These are phyloP conservation scores for Plasmodium malariae DNA, from an alignment of 169 alveolate species.

Conservation along the genomic window DNA sequence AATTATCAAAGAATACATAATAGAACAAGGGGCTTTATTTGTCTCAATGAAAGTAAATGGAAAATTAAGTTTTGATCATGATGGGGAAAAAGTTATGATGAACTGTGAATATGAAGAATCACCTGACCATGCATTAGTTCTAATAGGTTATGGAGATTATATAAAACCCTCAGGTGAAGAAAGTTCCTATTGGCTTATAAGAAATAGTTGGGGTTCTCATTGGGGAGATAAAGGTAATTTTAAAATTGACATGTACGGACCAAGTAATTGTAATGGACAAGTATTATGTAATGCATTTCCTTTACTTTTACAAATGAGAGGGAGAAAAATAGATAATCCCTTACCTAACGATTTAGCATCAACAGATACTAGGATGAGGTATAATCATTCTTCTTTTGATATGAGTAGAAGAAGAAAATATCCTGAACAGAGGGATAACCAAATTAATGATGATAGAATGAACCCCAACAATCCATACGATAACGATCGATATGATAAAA, in stretches of 20 bases:
- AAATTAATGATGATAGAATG: neutral
- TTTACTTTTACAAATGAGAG: conserved; percentile 32
- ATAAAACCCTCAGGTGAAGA: conserved; percentile 37
- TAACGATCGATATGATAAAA: neutral
- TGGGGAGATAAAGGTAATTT: conserved; percentile 72
- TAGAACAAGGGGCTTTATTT: conserved; percentile 74
- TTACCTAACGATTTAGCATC: conserved; percentile 61
- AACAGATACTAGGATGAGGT: conserved; percentile 8
- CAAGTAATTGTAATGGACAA: conserved; percentile 45
- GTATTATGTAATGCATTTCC: conserved; percentile 72
- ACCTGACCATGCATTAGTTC: conserved; percentile 77
- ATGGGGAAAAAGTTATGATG: conserved; percentile 74
- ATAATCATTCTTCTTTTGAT: neutral
- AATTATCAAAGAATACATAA: conserved; percentile 70
- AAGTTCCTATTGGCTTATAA: conserved; percentile 64
- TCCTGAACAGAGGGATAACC: neutral
- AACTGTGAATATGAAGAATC: conserved; percentile 60
- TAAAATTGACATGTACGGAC: conserved; percentile 71
- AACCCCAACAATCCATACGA: neutral
- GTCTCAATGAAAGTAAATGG: conserved; percentile 67
- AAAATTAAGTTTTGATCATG: conserved; percentile 77
- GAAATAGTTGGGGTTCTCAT: conserved; percentile 71
- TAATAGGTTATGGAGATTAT: conserved; percentile 79
- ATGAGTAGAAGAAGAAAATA: neutral
- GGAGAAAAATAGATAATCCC: conserved; percentile 7